Evolutionary conservation across 2,329 filamentous ascomycete species (phyloP), one percentile per base, ranked within the genome.

Genomic region (Cladorrhinum sp.): DNA sequence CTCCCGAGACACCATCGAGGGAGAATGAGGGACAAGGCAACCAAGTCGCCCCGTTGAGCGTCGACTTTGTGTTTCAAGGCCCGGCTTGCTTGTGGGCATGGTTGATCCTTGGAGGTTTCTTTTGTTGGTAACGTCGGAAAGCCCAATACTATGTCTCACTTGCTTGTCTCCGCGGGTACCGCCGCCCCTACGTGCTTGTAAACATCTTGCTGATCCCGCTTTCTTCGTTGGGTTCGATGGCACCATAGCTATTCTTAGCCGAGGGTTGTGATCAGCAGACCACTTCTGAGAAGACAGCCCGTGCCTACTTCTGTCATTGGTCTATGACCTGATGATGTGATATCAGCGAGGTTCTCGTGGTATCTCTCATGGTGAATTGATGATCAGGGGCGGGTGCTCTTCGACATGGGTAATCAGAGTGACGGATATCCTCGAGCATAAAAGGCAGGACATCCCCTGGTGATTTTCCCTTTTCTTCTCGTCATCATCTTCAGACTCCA

Each of bases 201-300:
- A 51, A 38, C 57, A 58, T 50, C 36, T 20, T 58, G 59, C 53
- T 57, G 51, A 58, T 36, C 57, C 52, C 50, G 23, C 45, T 48
- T 18, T 49, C 45, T 55, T 55, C 41, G 50, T 51, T 38, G 49
- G n/a, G 36, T 27, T 36, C 29, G 38, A 36, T 16, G n/a, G 10
- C 53, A 52, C 27, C 22, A 57, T 57, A 50, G 57, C 64, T 58
- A 62, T 51, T 50, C 53, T 61, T 59, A 60, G 59, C 60, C 57
- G 25, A 54, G 48, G 50, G 56, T 57, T 50, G 29, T 59, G 66
- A 67, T 68, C 67, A 68, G 62, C 67, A 64, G 67, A 65, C 65
- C 65, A 48, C 57, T 56, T 58, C 55, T n/a, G 36, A 59, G 25
- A 32, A 48, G 41, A 41, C 32, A 45, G 55, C 57, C 36, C 54